These are phyloP conservation scores for Dacryopinax primogenitus DNA, from an alignment of 768 basidiomycete species.

Conservation along the genomic window DNA sequence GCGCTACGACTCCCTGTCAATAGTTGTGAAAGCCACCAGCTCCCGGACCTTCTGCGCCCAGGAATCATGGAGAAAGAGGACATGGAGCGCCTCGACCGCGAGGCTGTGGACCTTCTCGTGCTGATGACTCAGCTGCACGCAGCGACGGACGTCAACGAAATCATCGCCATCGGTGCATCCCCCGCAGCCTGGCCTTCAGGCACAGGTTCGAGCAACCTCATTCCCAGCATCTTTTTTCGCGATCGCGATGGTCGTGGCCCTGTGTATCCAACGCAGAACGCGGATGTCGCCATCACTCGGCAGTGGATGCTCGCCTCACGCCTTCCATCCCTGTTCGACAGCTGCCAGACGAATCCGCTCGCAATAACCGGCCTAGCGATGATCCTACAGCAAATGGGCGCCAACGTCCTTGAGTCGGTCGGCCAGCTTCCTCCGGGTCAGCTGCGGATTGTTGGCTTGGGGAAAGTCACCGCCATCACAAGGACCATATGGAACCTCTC, in stretches of 20 bases:
- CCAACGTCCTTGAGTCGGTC: not conserved
- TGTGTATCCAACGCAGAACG: not conserved
- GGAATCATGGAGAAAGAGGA: not conserved
- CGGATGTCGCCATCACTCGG: not conserved
- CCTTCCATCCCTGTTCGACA: not conserved
- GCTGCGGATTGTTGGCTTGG: not conserved
- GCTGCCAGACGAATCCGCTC: not conserved
- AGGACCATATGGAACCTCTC: not conserved
- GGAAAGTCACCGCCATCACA: not conserved
- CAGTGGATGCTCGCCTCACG: not conserved
- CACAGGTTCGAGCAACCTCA: not conserved
- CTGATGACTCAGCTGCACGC: slow-evolving; percentile 6
- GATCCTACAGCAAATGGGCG: not conserved
- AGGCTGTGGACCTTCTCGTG: not conserved
- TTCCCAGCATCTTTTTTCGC: not conserved
- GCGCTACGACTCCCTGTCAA: not conserved
- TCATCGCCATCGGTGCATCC: not conserved
- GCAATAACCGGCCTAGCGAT: not conserved
- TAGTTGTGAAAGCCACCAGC: not conserved
- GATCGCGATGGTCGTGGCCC: not conserved
- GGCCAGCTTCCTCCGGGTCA: not conserved
- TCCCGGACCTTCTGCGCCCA: too few relatives aligned
- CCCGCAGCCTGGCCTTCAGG: not conserved
- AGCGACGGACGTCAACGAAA: not conserved
- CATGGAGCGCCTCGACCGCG: not conserved